Evolutionary conservation across 805 yeast species (phyloP), one percentile per base, ranked within the genome.

Genomic region (Kodamaea restingae): DNA sequence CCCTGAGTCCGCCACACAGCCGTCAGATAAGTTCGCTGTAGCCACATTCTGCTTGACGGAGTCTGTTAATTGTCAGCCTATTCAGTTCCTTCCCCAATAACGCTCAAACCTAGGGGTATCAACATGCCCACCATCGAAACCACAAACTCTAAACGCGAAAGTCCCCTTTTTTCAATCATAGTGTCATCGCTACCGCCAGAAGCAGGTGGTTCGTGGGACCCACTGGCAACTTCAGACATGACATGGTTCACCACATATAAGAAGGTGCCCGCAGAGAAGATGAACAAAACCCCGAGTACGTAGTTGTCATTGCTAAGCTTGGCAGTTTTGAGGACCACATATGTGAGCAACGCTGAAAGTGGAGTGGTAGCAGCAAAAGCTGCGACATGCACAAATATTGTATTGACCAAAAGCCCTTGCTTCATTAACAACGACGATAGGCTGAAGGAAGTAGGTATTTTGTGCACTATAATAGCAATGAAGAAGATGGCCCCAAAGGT

Each of bases 371-470:
- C 43, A 1, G 88, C 64, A 51, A 84, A 84, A 2, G 70, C 50
- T 5, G 64, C 52, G 22, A 84, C 48, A 49, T 81, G 83, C 18
- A 70, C 55, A 36, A 67, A 47, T 15, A 76, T 62, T 18, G 58
- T 46, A 15, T 48, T 35, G 24, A 50, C 41, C 22, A 64, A 34
- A 2, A 70, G 42, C 4, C 68, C 65, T 25, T 63, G 60, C 21
- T 65, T 58, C 8, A 75, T 49, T 21, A 84, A 63, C 11, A 82
- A 65, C 1, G 85, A 70, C 4, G 76, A 56, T 30, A 84, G 65
- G 29, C 88, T 83, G 55, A 84, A 80, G 4, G 87, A 71, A 0
- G 91, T 81, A 0, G 93, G 93, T 4, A 84, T 64, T 56, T 84
- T 84, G 63, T 84, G 93, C 22, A 81, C 52, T 43, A 84, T 67